These are phyloP conservation scores for Neurospora sp. DNA, from an alignment of 495 filamentous ascomycete species.

Conservation along the genomic window DNA sequence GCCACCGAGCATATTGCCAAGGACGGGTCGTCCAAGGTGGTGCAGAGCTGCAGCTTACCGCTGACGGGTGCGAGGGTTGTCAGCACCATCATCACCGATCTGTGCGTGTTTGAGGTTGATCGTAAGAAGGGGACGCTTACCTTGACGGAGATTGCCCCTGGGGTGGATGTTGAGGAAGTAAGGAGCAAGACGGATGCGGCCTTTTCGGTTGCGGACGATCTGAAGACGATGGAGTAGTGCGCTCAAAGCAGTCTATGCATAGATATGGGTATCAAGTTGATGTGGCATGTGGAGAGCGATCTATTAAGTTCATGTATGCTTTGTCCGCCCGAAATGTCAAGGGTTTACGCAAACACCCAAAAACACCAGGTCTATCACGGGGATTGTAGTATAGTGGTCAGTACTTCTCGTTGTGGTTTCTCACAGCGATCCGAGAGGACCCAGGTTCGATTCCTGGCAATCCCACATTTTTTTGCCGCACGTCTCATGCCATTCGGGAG, in stretches of 20 bases:
- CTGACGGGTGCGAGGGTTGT: constrained; percentile 45
- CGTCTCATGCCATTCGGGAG: neutral
- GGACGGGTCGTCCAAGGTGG: constrained; percentile 49
- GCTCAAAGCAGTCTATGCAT: neutral
- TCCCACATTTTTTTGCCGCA: neutral
- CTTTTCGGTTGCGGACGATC: constrained; percentile 38
- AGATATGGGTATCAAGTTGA: neutral
- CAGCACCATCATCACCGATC: constrained; percentile 48
- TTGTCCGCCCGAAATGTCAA: neutral
- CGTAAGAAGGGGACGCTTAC: constrained; percentile 39
- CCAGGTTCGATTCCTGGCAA: neutral
- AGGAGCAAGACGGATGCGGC: constrained; percentile 44
- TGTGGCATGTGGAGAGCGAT: neutral
- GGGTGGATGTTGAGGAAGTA: constrained; percentile 44
- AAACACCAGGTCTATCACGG: neutral
- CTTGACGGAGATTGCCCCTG: constrained; percentile 46
- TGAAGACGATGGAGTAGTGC: constrained; percentile 36
- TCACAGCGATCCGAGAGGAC: neutral
- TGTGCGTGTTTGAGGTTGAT: constrained; percentile 50
- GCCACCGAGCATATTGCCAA: constrained; percentile 54
- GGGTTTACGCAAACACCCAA: neutral
- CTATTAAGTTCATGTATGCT: neutral
- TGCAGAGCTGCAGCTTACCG: constrained; percentile 46
- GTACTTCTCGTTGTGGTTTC: neutral
- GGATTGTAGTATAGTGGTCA: neutral